Evolutionary conservation across 805 yeast genomes (phyloP).

Genomic region (Candida multigemmis): DNA sequence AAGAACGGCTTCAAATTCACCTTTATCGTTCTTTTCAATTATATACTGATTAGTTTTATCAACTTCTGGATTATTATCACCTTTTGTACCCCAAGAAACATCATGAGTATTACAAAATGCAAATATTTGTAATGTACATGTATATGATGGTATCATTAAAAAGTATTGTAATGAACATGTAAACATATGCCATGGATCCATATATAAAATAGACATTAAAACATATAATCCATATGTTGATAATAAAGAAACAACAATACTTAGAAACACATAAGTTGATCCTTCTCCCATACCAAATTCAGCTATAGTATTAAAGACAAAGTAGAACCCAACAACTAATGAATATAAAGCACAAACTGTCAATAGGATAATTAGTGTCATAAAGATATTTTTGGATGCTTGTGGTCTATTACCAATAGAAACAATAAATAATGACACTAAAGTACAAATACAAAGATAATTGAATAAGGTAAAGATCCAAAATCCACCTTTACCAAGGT

Average conservation of each 20-base stretch:
- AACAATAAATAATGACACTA: slow-evolving; percentile 82
- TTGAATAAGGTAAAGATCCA: slow-evolving; percentile 80
- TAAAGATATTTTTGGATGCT: slow-evolving; percentile 77
- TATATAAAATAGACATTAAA: slow-evolving; percentile 70
- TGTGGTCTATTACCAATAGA: slow-evolving; percentile 98
- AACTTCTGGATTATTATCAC: slow-evolving; percentile 64
- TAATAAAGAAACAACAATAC: slow-evolving; percentile 73
- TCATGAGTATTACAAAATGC: slow-evolving; percentile 98
- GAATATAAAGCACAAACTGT: slow-evolving; percentile 79
- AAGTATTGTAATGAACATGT: slow-evolving; percentile 86
- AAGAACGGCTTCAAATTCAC: slow-evolving; percentile 71
- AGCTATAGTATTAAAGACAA: slow-evolving; percentile 49
- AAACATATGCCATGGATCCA: slow-evolving; percentile 95
- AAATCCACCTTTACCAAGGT: slow-evolving; percentile 45
- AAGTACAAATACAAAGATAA: slow-evolving; percentile 71
- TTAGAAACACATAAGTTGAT: slow-evolving; percentile 47
- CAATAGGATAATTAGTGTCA: slow-evolving; percentile 60
- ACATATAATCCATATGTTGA: slow-evolving; percentile 90
- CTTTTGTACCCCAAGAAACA: slow-evolving; percentile 99
- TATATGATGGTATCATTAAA: slow-evolving; percentile 81
- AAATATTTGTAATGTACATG: slow-evolving; percentile 87
- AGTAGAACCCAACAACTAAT: slow-evolving; percentile 71
- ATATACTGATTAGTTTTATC: slow-evolving; percentile 74
- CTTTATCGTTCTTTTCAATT: slow-evolving; percentile 70
- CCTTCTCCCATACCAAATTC: slow-evolving; percentile 31